phyloP scores from a whole-genome alignment of 2,329 filamentous ascomycete genomes.

The Fusarium nisikadoi region DNA sequence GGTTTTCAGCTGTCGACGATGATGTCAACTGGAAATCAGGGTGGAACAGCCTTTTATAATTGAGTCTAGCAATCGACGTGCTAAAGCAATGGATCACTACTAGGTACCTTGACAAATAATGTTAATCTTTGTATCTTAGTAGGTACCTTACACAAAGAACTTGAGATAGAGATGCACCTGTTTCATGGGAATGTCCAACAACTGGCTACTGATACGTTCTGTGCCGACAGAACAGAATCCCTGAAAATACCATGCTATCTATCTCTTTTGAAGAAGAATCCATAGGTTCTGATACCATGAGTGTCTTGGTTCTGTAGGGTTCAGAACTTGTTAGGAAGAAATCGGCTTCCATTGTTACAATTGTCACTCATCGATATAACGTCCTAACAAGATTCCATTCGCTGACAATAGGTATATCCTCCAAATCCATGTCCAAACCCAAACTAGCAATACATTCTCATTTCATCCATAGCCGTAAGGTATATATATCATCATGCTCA shows the following conservation, averaged over 20 bases:
- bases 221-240: not conserved
- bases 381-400: not conserved
- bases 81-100: too few species aligned
- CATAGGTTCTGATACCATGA: too few species aligned
- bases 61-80: not conserved
- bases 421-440: not conserved
- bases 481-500: not conserved
- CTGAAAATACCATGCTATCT: not conserved
- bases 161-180: not conserved
- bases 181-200: not conserved
- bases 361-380: not conserved
- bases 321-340: not conserved
- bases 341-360: not conserved
- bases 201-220: not conserved
- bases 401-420: slow-evolving; percentile 29
- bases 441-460: slow-evolving; percentile 5
- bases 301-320: not conserved
- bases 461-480: slow-evolving; percentile 13
- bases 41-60: not conserved
- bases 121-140: not conserved
- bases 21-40: not conserved
- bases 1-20: not conserved
- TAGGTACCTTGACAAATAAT: not conserved
- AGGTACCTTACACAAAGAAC: not conserved
- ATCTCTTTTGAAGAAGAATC: too few species aligned